phyloP scores from a whole-genome alignment of 2,329 filamentous ascomycete species.

The Neonectria faginata region DNA sequence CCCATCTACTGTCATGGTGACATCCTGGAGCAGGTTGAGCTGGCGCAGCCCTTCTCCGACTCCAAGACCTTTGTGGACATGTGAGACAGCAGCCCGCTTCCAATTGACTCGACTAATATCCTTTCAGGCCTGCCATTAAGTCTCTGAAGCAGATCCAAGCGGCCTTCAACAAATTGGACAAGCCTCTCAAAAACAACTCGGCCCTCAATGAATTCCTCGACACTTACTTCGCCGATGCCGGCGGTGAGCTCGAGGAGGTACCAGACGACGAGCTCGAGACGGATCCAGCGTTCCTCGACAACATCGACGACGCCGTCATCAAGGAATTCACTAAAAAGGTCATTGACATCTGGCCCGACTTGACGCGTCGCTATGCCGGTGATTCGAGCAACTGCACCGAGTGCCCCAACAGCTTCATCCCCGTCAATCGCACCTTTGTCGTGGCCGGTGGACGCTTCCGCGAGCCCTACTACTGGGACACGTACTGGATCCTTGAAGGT shows the following conservation, averaged over 20 bases:
- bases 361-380: slow-evolving; percentile 70
- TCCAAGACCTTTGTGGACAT: slow-evolving; percentile 80
- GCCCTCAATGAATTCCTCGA: slow-evolving; percentile 71
- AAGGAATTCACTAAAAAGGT: slow-evolving; percentile 72
- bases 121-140: slow-evolving; percentile 66
- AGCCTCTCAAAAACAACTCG: slow-evolving; percentile 72
- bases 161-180: slow-evolving; percentile 69
- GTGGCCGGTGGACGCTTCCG: slow-evolving; percentile 77
- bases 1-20: slow-evolving; percentile 76
- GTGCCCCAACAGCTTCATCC: slow-evolving; percentile 74
- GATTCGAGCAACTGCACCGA: slow-evolving; percentile 64
- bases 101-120: slow-evolving; percentile 17
- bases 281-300: slow-evolving; percentile 68
- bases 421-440: slow-evolving; percentile 76
- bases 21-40: slow-evolving; percentile 70
- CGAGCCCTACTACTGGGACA: slow-evolving; percentile 79
- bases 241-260: slow-evolving; percentile 70
- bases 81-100: slow-evolving; percentile 53
- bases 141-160: slow-evolving; percentile 70
- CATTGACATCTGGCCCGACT: slow-evolving; percentile 76
- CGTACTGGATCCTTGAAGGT: slow-evolving; percentile 76
- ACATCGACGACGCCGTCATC: slow-evolving; percentile 68
- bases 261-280: slow-evolving; percentile 63
- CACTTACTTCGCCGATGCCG: slow-evolving; percentile 72
- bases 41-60: slow-evolving; percentile 72